Conservation (phyloP, 2,329 filamentous ascomycete species). For the Trichoderma koningii region DNA sequence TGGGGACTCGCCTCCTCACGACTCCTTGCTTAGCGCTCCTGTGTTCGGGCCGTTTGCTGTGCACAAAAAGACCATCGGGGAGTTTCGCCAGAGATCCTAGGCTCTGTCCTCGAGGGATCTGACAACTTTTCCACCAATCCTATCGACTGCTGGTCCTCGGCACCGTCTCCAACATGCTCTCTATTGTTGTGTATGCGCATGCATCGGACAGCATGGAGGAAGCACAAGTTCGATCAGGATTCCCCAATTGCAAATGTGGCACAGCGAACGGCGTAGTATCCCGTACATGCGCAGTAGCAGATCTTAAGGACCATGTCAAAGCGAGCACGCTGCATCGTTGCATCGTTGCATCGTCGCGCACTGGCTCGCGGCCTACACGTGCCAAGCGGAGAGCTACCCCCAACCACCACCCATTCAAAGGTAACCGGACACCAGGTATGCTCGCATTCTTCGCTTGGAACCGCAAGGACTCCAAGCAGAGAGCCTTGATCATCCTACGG, state of each 20-base stretch:
- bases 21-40: slow-evolving; percentile 20
- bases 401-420: slow-evolving; percentile 1
- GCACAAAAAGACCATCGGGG: slow-evolving; percentile 24
- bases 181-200: background rate
- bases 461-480: background rate
- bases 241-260: background rate
- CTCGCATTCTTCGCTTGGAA: background rate
- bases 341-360: slow-evolving; percentile 22
- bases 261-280: no score
- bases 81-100: slow-evolving; percentile 17
- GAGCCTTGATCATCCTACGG: no score
- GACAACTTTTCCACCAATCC: slow-evolving; percentile 23
- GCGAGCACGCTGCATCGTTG: slow-evolving; percentile 17
- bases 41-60: slow-evolving; percentile 25
- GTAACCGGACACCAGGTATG: background rate
- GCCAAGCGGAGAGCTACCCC: slow-evolving; percentile 16
- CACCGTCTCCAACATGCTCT: background rate
- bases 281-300: background rate
- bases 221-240: background rate
- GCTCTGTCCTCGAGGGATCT: background rate
- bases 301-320: slow-evolving; percentile 3
- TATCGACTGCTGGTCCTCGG: background rate
- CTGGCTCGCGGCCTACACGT: slow-evolving; percentile 11
- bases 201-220: background rate
- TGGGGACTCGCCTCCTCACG: background rate